Percentiles rank a stretch among this genome's conserved stretches.
These are phyloP conservation scores for Bryum argenteum DNA, from an alignment of 225 moss, liverwort and hornwort genomes.

Conservation along the genomic window DNA sequence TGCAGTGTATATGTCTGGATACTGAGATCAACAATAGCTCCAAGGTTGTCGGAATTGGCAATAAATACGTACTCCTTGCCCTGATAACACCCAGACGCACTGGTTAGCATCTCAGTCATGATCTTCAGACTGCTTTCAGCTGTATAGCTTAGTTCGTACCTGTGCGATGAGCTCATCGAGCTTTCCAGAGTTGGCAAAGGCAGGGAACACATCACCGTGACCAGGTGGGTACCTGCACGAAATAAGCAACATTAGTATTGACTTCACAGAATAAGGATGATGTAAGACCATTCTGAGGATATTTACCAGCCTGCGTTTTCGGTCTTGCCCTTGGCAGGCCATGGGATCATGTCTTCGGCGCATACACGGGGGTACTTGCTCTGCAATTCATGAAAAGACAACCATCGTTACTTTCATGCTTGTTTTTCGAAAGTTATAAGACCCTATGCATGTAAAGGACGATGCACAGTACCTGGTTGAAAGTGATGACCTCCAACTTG, in stretches of 20 bases:
- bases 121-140: conserved; percentile 26
- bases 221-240: conserved; percentile 94
- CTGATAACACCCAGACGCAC: conserved; percentile 35
- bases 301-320: conserved; percentile 91
- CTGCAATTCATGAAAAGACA: conserved; percentile 44
- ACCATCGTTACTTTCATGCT: not conserved
- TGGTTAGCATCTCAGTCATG: conserved; percentile 33
- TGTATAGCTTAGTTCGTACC: conserved; percentile 37
- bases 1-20: conserved; percentile 47
- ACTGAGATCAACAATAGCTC: conserved; percentile 94
- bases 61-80: conserved; percentile 96
- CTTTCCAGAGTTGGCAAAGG: conserved; percentile 83
- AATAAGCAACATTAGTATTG: not conserved
- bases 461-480: conserved; percentile 76
- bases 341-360: conserved; percentile 75
- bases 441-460: not conserved
- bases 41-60: conserved; percentile 95
- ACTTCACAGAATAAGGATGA: not conserved
- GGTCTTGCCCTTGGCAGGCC: conserved; percentile 95
- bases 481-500: conserved; percentile 81
- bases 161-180: conserved; percentile 84
- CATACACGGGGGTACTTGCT: conserved; percentile 93
- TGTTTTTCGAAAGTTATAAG: not conserved
- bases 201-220: conserved; percentile 93
- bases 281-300: not conserved